Evolutionary conservation across 345 rosid genomes (phyloP).

Genomic region (Moricandia moricandioides): DNA sequence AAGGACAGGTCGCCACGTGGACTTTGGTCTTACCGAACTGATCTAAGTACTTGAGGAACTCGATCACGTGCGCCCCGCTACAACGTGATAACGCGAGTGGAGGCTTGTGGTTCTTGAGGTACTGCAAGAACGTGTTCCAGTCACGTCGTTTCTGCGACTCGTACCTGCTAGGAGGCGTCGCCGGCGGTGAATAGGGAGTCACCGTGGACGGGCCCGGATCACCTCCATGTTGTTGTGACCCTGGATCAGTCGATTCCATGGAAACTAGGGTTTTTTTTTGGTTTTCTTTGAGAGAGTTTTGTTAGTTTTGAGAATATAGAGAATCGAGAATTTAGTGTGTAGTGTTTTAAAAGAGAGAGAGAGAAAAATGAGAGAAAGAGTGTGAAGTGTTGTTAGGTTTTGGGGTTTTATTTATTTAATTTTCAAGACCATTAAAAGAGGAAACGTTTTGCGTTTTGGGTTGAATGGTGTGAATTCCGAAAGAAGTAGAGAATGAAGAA

Average conservation of each 20-base stretch:
- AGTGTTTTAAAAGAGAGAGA: constrained; percentile 18
- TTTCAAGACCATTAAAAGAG: neutral
- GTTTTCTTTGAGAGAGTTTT: constrained; percentile 1
- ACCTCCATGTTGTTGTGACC: constrained; percentile 27
- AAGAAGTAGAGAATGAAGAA: constrained; percentile 27
- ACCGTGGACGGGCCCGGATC: constrained; percentile 22
- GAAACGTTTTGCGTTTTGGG: constrained; percentile 8
- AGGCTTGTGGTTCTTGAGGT: constrained; percentile 64
- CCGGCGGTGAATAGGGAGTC: constrained; percentile 22
- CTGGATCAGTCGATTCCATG: constrained; percentile 42
- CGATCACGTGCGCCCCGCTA: constrained; percentile 73
- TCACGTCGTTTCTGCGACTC: constrained; percentile 70
- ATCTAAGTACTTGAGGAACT: constrained; percentile 65
- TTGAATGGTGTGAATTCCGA: constrained; percentile 26
- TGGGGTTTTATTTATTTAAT: constrained; percentile 28
- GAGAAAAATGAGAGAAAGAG: constrained; percentile 13
- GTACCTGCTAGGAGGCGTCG: constrained; percentile 52
- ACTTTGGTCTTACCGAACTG: constrained; percentile 78
- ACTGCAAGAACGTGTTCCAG: constrained; percentile 76
- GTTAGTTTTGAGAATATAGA: neutral
- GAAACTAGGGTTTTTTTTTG: constrained; percentile 30
- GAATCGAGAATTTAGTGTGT: neutral
- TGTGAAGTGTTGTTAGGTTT: constrained; percentile 32
- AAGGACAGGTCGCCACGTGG: constrained; percentile 54
- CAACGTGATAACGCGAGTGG: constrained; percentile 56